These are phyloP conservation scores for Eutrema heterophyllum DNA, from an alignment of 345 rosid genomes.

Conservation along the genomic window DNA sequence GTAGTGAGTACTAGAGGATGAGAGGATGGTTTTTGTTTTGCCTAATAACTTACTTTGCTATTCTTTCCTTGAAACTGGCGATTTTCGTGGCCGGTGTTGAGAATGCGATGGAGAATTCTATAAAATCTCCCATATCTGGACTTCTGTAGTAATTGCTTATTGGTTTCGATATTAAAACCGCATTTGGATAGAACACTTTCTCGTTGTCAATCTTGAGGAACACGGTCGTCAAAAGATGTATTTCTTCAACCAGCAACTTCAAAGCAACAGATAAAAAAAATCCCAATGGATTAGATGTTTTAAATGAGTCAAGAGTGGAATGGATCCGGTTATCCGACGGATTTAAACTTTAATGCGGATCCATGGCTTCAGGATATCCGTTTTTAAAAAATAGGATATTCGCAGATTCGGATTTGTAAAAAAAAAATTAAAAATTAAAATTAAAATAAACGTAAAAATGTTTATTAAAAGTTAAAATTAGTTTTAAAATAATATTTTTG, in stretches of 20 bases:
- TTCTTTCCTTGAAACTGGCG: conserved; percentile 47
- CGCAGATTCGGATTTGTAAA: too few relatives aligned
- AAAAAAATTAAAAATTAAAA: not conserved
- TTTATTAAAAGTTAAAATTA: too few relatives aligned
- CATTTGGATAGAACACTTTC: conserved; percentile 76
- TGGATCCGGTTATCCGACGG: too few relatives aligned
- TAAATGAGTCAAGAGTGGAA: too few relatives aligned
- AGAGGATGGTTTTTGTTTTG: too few relatives aligned
- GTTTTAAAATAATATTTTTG: too few relatives aligned
- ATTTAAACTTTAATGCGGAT: too few relatives aligned
- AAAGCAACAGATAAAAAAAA: not conserved
- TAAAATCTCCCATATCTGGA: conserved; percentile 71
- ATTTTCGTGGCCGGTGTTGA: conserved; percentile 54
- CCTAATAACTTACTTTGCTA: conserved; percentile 42
- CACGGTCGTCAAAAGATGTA: conserved; percentile 71
- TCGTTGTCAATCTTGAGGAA: conserved; percentile 71
- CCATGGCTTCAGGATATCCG: too few relatives aligned
- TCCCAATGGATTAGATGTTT: not conserved
- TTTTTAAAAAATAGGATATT: too few relatives aligned
- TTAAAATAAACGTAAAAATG: too few relatives aligned
- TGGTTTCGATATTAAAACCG: conserved; percentile 64
- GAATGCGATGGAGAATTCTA: conserved; percentile 69
- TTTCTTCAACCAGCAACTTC: conserved; percentile 85
- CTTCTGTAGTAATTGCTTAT: conserved; percentile 78
- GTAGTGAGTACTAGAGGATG: not conserved